phyloP scores from a whole-genome alignment of 257 asterid species.

The Ilex aquifolium region DNA sequence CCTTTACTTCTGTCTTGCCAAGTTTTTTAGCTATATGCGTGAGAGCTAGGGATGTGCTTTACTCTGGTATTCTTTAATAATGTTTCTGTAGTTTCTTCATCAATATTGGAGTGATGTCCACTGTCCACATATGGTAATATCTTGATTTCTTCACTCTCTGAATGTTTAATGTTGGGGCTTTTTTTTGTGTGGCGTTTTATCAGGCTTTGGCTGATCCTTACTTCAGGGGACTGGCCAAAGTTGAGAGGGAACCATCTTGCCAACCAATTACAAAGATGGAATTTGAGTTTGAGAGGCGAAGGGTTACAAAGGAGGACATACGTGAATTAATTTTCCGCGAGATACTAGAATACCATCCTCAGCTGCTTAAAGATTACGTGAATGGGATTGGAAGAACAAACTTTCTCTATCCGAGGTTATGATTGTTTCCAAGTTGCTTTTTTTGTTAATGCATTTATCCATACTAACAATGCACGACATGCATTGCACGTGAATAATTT shows the following conservation, averaged over 20 bases:
- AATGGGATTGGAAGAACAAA: slow-evolving; percentile 65
- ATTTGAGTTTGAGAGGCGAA: slow-evolving; percentile 83
- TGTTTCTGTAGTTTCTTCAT: not conserved
- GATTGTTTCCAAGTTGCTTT: slow-evolving; percentile 1
- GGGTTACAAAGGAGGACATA: slow-evolving; percentile 74
- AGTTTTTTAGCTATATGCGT: no score
- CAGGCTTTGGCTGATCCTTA: slow-evolving; percentile 85
- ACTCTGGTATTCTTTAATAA: not conserved
- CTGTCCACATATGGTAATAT: not conserved
- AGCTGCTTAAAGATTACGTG: slow-evolving; percentile 66
- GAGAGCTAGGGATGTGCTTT: not conserved
- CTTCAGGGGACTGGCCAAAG: slow-evolving; percentile 69
- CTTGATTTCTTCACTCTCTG: not conserved
- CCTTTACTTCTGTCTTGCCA: not conserved
- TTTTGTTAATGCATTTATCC: slow-evolving; percentile 1
- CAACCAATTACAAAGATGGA: slow-evolving; percentile 70
- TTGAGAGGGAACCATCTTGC: slow-evolving; percentile 81
- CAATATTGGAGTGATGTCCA: not conserved
- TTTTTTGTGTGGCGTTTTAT: slow-evolving; percentile 1
- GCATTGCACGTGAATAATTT: no score
- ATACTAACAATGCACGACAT: not conserved
- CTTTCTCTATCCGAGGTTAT: slow-evolving; percentile 72
- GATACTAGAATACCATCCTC: slow-evolving; percentile 84
- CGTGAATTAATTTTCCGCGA: slow-evolving; percentile 77
- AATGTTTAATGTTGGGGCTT: not conserved